Conservation (phyloP, 2,329 filamentous ascomycete genomes). For the Fusarium chlamydosporum region DNA sequence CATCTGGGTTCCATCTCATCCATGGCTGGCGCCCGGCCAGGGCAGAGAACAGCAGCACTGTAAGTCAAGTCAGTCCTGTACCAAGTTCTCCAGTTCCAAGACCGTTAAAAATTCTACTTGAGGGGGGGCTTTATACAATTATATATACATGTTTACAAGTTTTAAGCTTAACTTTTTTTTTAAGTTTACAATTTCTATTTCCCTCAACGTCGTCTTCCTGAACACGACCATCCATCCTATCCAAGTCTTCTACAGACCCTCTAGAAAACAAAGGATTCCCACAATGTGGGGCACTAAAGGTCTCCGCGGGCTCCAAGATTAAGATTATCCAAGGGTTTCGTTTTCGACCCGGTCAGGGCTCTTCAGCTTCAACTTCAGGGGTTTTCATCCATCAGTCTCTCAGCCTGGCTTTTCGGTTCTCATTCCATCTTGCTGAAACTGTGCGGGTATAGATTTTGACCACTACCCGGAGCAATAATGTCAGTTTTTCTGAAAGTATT, state of each 20-base stretch:
- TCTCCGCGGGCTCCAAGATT: constrained; percentile 36
- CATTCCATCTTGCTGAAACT: not conserved
- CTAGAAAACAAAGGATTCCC: constrained; percentile 19
- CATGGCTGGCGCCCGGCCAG: no score
- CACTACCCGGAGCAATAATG: not conserved
- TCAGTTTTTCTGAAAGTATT: no score
- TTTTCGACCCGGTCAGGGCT: not conserved
- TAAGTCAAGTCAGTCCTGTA: not conserved
- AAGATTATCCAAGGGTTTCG: constrained; percentile 27
- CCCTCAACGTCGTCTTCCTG: not conserved
- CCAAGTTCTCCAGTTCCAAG: not conserved
- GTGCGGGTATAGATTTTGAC: not conserved
- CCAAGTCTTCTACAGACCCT: constrained; percentile 10
- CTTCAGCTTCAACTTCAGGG: not conserved
- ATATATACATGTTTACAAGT: not conserved
- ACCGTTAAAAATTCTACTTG: not conserved
- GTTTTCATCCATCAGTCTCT: not conserved
- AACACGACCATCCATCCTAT: not conserved
- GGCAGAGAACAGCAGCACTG: no score
- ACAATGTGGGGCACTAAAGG: constrained; percentile 20
- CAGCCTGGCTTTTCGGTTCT: not conserved
- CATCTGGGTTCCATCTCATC: constrained; percentile 9
- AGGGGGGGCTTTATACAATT: not conserved
- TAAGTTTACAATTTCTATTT: not conserved
- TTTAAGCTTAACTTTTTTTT: not conserved